These are phyloP conservation scores for Cadophora malorum DNA, from an alignment of 2,329 filamentous ascomycete genomes.

Conservation along the genomic window DNA sequence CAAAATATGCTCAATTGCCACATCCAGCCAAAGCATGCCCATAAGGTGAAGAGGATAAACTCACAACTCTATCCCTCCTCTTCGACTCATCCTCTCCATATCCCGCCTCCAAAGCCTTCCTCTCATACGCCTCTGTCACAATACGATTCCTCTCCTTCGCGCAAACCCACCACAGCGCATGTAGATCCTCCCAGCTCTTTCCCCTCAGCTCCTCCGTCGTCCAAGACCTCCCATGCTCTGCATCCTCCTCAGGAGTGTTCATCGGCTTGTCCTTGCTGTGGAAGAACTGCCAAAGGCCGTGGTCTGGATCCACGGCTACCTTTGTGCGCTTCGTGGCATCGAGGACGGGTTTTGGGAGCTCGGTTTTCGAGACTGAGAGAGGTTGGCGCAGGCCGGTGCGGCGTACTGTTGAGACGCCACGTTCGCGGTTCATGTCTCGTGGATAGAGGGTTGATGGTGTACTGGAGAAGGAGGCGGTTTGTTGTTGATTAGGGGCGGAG, in stretches of 20 bases:
- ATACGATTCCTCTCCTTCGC: conserved; percentile 89
- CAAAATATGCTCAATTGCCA: not conserved
- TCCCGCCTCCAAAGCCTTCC: conserved; percentile 68
- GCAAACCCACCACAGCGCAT: conserved; percentile 93
- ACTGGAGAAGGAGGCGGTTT: conserved; percentile 45
- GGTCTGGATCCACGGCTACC: conserved; percentile 68
- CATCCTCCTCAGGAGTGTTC: conserved; percentile 72
- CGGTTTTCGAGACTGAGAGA: conserved; percentile 74
- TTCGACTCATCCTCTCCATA: conserved; percentile 75
- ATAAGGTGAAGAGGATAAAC: conserved; percentile 42
- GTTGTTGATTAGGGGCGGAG: conserved; percentile 33
- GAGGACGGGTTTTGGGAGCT: conserved; percentile 74
- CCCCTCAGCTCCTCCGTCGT: conserved; percentile 81
- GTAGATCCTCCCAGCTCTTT: conserved; percentile 94
- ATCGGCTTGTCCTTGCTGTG: conserved; percentile 71
- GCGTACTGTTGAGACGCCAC: conserved; percentile 83
- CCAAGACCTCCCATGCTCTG: conserved; percentile 82
- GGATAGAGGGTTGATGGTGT: conserved; percentile 40
- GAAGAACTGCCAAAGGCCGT: conserved; percentile 96
- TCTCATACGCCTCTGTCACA: conserved; percentile 76
- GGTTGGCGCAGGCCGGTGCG: conserved; percentile 76
- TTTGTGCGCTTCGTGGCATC: conserved; percentile 61
- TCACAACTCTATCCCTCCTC: conserved; percentile 69
- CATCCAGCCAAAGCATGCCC: not conserved
- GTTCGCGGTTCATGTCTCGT: conserved; percentile 78